Percentiles rank a stretch among this genome's conserved stretches.
Conservation (phyloP, 257 asterid species). For the Petunia secreta region DNA sequence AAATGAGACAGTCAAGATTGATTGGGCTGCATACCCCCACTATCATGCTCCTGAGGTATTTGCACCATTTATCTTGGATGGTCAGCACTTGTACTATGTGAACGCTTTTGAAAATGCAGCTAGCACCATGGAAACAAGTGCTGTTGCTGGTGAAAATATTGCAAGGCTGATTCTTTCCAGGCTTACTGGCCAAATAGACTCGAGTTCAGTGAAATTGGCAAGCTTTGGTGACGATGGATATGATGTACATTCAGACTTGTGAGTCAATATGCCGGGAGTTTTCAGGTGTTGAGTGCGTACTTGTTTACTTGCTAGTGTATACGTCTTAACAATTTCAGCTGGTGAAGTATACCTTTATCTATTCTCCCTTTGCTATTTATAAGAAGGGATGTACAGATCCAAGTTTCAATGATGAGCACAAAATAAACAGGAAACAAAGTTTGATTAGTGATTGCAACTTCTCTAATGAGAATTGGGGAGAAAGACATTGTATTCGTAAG, state of each 20-base stretch:
- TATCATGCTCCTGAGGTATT: conserved; percentile 83
- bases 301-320: neutral
- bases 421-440: neutral
- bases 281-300: neutral
- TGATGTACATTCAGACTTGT: conserved; percentile 58
- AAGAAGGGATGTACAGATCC: neutral
- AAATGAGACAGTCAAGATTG: conserved; percentile 65
- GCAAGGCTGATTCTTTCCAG: conserved; percentile 88
- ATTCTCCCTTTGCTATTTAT: neutral
- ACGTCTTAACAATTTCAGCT: neutral
- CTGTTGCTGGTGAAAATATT: conserved; percentile 95
- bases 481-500: too few species aligned
- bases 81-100: conserved; percentile 75
- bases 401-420: neutral
- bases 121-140: conserved; percentile 93
- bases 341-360: neutral
- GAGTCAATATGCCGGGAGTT: conserved; percentile 19
- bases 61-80: conserved; percentile 79
- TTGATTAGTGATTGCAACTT: too few species aligned
- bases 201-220: conserved; percentile 47
- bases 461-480: too few species aligned
- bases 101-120: conserved; percentile 99
- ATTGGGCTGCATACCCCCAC: conserved; percentile 97
- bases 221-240: conserved; percentile 40
- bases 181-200: conserved; percentile 36